Conservation (phyloP, 2,329 filamentous ascomycete species). For the Fusarium liriodendri region DNA sequence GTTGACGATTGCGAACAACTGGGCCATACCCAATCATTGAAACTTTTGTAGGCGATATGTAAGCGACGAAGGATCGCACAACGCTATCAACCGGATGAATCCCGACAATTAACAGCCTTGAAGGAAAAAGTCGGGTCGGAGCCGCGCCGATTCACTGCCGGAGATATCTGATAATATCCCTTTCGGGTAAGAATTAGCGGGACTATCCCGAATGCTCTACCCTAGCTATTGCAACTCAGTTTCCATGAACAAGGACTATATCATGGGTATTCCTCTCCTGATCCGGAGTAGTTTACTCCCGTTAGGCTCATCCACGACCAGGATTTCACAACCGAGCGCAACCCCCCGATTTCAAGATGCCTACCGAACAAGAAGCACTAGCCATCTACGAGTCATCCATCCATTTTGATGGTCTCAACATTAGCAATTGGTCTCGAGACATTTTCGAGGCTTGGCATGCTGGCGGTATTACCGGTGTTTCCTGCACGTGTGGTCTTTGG, state of each 20-base stretch:
- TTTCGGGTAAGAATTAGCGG: background rate
- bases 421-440: conserved; percentile 52
- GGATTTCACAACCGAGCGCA: background rate
- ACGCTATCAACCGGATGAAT: background rate
- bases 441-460: conserved; percentile 54
- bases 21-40: conserved; percentile 1
- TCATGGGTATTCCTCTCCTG: background rate
- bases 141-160: background rate
- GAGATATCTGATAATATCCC: background rate
- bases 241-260: background rate
- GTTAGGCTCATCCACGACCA: background rate
- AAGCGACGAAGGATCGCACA: background rate
- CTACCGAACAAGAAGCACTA: conserved; percentile 49
- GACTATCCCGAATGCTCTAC: background rate
- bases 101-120: background rate
- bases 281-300: background rate
- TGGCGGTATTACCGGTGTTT: conserved; percentile 54
- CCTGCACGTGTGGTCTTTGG: conserved; percentile 54
- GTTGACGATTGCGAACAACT: conserved; percentile 2
- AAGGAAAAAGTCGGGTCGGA: background rate
- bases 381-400: conserved; percentile 50
- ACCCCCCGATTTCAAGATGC: conserved; percentile 41
- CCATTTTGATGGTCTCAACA: conserved; percentile 56
- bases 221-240: background rate
- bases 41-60: background rate